Evolutionary conservation across 148 eudicot species (phyloP), one percentile per base, ranked within the genome.

Genomic region (Beta vulgaris): DNA sequence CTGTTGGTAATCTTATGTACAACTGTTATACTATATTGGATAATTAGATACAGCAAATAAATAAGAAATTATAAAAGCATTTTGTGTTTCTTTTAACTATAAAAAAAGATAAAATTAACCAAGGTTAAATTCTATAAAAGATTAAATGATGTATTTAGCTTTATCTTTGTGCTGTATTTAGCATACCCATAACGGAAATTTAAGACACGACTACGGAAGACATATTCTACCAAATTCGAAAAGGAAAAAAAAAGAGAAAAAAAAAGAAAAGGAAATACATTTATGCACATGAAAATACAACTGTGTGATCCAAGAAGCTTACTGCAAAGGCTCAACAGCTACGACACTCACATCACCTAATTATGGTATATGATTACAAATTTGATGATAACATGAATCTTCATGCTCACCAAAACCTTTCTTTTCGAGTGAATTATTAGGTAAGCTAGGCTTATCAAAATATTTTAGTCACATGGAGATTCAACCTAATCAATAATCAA

Each of bases 261-360:
- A 14, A 28, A 59, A 59, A 25, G 37, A 32, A 60, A 18, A 6
- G 15, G 64, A 29, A 16, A 60, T 13, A 60, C 5, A 29, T 14
- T 13, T 16, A 60, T 60, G 37, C 8, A 18, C 42, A 62, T 29
- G 63, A 64, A 62, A n/a, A 49, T 65, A 65, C 69, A 65, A 39
- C 15, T 65, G 25, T 65, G 69, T 65, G 46, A 37, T 65, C 69
- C 69, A 40, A 65, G 48, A 65, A 65, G 39, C 11, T 31, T 61
- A 29, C n/a, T 39, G 19, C 39, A 32, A 61, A 31, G 18, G 31
- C 49, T n/a, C 69, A 39, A 65, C 42, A 65, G 31, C 69, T 65
- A 65, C 43, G 15, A 63, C 25, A 63, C 68, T 19, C 68, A 63
- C 68, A 63, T 36, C 67, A 63, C 68, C 68, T 63, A 63, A 63